These are phyloP conservation scores for Tetraselmis chui DNA, from an alignment of 139 green algal species.

Conservation along the genomic window DNA sequence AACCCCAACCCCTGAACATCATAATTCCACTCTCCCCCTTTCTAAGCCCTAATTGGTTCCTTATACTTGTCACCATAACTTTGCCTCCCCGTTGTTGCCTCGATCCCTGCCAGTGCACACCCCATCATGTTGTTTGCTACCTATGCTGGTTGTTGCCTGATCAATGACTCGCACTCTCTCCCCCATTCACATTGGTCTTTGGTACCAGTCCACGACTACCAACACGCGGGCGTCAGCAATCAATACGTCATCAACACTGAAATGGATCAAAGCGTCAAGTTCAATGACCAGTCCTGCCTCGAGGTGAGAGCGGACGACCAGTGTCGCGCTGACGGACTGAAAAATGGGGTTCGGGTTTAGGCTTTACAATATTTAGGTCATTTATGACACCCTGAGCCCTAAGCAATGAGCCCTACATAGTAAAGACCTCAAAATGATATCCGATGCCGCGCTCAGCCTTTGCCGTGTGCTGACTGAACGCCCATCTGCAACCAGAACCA, in stretches of 20 bases:
- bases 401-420: too few species aligned
- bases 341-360: too few species aligned
- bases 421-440: too few species aligned
- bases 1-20: too few species aligned
- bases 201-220: constrained; percentile 7
- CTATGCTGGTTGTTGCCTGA: neutral
- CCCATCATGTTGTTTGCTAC: neutral
- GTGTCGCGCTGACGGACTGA: neutral
- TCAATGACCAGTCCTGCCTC: neutral
- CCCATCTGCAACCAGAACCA: constrained; percentile 4
- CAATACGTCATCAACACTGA: neutral
- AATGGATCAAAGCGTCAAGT: neutral
- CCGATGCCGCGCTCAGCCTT: too few species aligned
- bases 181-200: neutral
- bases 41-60: too few species aligned
- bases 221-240: constrained; percentile 10
- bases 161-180: neutral
- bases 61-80: too few species aligned
- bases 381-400: neutral
- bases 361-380: too few species aligned
- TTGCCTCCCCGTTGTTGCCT: too few species aligned
- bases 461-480: neutral
- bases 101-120: neutral
- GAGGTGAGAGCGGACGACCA: neutral
- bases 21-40: too few species aligned